Evolutionary conservation across 1,284 basidiomycete genomes (phyloP).

Genomic region (Earliella scabrosa): DNA sequence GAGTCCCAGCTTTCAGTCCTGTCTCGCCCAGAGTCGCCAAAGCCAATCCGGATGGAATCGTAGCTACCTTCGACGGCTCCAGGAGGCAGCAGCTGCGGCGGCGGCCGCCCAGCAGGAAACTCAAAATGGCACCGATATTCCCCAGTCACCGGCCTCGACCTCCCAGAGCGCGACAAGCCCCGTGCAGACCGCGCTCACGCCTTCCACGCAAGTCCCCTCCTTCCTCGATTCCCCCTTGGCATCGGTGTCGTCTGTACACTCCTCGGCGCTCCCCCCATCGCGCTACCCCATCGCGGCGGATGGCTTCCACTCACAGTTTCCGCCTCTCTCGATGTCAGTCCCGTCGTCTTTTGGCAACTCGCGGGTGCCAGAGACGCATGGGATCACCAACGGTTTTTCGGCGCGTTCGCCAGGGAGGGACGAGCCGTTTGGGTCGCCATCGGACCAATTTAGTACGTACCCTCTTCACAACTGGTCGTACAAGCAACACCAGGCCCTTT

Average conservation of each 20-base stretch:
- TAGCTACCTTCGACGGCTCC: conserved; percentile 77
- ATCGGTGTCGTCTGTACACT: conserved; percentile 42
- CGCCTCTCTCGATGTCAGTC: conserved; percentile 45
- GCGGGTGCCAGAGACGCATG: conserved; percentile 18
- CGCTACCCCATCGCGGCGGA: conserved; percentile 75
- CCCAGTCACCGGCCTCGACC: conserved; percentile 53
- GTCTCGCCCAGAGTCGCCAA: conserved; percentile 9
- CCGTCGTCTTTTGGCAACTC: conserved; percentile 39
- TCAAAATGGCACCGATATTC: conserved; percentile 43
- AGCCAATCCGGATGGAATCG: conserved; percentile 1
- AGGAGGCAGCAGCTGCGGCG: conserved; percentile 74
- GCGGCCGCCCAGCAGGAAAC: conserved; percentile 40
- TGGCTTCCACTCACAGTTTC: conserved; percentile 59
- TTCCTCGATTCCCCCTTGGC: conserved; percentile 57
- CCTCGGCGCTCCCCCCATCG: conserved; percentile 60
- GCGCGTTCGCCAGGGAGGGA: conserved; percentile 38
- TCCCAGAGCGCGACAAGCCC: conserved; percentile 50
- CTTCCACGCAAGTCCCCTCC: conserved; percentile 48
- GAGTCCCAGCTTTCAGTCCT: conserved; percentile 24
- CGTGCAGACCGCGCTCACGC: conserved; percentile 49
- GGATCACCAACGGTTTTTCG: conserved; percentile 17
- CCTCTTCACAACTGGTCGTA: conserved; percentile 74
- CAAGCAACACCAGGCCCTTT: conserved; percentile 60
- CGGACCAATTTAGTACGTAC: conserved; percentile 63
- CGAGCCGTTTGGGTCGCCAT: conserved; percentile 48